Conservation (phyloP, 495 filamentous ascomycete species). For the Tuber aestivum region DNA sequence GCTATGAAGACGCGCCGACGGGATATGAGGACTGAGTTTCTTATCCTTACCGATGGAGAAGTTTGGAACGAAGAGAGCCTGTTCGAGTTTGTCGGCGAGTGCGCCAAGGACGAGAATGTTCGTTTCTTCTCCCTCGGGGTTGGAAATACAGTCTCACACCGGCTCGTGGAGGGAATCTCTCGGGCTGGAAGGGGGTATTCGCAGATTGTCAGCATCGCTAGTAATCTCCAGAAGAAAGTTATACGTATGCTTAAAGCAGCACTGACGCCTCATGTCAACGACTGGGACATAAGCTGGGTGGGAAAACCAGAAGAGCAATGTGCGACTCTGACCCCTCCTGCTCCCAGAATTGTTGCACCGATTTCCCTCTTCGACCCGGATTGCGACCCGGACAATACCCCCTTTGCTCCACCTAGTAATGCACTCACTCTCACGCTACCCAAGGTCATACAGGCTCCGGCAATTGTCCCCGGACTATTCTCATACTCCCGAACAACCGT, state of each 20-base stretch:
- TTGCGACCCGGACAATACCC: conserved; percentile 45
- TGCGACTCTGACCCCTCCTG: conserved; percentile 37
- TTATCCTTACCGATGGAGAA: conserved; percentile 67
- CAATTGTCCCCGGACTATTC: conserved; percentile 57
- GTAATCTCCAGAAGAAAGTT: conserved; percentile 52
- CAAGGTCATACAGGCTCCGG: conserved; percentile 58
- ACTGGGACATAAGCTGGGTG: conserved; percentile 23
- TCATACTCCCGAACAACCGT: conserved; percentile 58
- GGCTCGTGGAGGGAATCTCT: conserved; percentile 63
- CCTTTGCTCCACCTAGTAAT: conserved; percentile 44
- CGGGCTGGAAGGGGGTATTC: conserved; percentile 62
- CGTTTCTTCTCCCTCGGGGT: conserved; percentile 65
- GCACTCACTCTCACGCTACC: conserved; percentile 48
- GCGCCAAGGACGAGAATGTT: conserved; percentile 46
- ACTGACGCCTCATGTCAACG: conserved; percentile 55
- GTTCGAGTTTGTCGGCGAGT: conserved; percentile 51
- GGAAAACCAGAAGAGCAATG: conserved; percentile 47
- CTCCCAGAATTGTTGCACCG: conserved; percentile 35
- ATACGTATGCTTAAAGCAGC: conserved; percentile 67
- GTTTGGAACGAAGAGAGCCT: conserved; percentile 55
- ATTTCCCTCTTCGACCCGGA: conserved; percentile 51
- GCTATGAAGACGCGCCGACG: conserved; percentile 27
- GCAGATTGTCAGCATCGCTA: conserved; percentile 54
- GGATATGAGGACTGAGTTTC: conserved; percentile 55
- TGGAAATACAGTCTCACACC: conserved; percentile 55